Evolutionary conservation across 2,329 filamentous ascomycete genomes (phyloP), one percentile per base, ranked within the genome.

Genomic region (Ophiostoma sp.): DNA sequence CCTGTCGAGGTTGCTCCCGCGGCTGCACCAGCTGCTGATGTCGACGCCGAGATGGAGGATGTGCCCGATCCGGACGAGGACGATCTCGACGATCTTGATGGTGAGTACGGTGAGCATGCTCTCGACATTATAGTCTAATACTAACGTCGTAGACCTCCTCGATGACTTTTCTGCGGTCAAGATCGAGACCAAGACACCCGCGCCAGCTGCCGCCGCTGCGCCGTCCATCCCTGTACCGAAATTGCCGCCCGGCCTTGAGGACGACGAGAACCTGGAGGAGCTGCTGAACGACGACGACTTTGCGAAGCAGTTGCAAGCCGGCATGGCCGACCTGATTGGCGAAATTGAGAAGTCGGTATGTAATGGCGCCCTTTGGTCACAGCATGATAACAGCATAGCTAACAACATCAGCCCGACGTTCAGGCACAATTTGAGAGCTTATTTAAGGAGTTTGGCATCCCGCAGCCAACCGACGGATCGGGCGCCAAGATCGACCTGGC

Each of bases 61-160:
- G 90, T 92, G 19, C 91, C 94, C 25, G 95, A 98, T 79, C 95
- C 95, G 7, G 95, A 98, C 77, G 95, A 97, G 82, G 96, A 96
- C 82, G 93, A 96, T 77, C 84, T 96, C 25, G 93, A 98, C 79
- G 96, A 98, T 79, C 85, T 99, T 61, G 96, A 99, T 82, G 94
- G 93, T 93, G 82, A 36, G 66, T 36, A n/a, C n/a, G 33, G 8
- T 4, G 63, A 28, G 2, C 22, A 22, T n/a, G 6, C 3, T 15
- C n/a, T 17, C 5, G 33, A 19, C 8, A 8, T 36, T 8, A 8
- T 8, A 8, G 8, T 8, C 33, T 36, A 8, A 36, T 64, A n/a
- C 71, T 69, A 9, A 39, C 22, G 0, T 36, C 4, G 2, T 5
- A 95, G 95, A 98, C 78, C 92, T 98, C 82, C 90, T 99, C 33